Evolutionary conservation across 2,329 filamentous ascomycete species (phyloP).

Genomic region (Aspergillus japonicus): DNA sequence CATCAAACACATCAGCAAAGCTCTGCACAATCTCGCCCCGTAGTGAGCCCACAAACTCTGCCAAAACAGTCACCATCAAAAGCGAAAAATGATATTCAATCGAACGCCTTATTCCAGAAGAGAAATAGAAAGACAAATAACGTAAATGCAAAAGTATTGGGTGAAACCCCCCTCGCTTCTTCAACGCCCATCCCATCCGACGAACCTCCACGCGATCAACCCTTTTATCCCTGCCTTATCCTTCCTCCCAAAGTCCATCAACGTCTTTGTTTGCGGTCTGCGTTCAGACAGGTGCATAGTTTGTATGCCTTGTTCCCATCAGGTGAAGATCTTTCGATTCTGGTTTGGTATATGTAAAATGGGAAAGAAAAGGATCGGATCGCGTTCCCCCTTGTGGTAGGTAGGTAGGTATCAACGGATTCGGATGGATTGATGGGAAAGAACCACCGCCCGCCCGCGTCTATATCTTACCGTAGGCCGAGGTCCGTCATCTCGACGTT

Average conservation of each 20-base stretch:
- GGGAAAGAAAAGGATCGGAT: neutral
- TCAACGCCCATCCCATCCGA: neutral
- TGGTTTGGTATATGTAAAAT: neutral
- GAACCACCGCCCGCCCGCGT: neutral
- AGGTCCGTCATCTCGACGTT: constrained; percentile 50
- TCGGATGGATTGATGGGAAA: neutral
- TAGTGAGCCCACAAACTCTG: constrained; percentile 12
- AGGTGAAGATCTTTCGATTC: neutral
- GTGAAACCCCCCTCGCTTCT: neutral
- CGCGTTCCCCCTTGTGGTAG: neutral
- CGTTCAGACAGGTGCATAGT: neutral
- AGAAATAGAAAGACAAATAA: constrained; percentile 14
- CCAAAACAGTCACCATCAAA: constrained; percentile 17
- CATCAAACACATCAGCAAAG: neutral
- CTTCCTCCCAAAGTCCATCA: neutral
- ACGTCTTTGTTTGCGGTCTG: neutral
- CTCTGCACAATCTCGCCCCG: constrained; percentile 6
- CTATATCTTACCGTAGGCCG: constrained; percentile 31
- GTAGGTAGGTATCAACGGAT: constrained; percentile 6
- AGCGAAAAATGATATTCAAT: neutral
- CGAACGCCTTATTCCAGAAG: constrained; percentile 21
- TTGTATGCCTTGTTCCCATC: neutral
- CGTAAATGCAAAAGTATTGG: constrained; percentile 3
- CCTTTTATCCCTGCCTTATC: neutral
- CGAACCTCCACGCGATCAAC: neutral